Base-by-base conservation (phyloP, 2,329 filamentous ascomycete genomes). In the Escovopsis sp. region DNA sequence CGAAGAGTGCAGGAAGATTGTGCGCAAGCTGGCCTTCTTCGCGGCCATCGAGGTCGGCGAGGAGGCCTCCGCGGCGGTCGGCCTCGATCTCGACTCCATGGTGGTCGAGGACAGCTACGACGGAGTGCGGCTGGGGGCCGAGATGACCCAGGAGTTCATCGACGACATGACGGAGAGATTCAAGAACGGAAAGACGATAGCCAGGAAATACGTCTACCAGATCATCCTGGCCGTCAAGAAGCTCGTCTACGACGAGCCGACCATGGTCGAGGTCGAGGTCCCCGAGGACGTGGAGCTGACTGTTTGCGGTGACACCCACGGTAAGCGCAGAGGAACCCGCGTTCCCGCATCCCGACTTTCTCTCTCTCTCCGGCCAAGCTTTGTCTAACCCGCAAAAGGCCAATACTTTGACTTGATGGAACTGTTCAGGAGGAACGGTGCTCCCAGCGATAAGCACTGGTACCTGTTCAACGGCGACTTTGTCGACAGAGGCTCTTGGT, bases 401-500 rank as follows among this genome's bases (percentile, higher is more conserved):
- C 91, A 98, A 73, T 98, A 88, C 66, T 98, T 94, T 59, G 91
- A 98, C 61, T 72, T 98, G 35, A 80, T 98, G 68, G 85, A 98
- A 60, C 82, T 98, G 47, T 98, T 98, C 77, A 73, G 84, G 48
- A 73, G 91, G 43, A 95, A 94, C 53, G 91, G 91, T 35, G 75
- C 72, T 48, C 91, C 91, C 0, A 76, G 74, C 13, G 85, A 89
- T 47, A 85, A 83, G 57, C 87, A 96, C 59, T 84, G 80, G 60
- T 98, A 96, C 59, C 73, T 98, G 11, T 98, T 98, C 72, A 98
- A 98, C 60, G 91, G 91, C 49, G 91, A 98, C 64, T 98, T 98
- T 57, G 91, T 98, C 41, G 91, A 98, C 60, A 78, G 91, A 58
- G 91, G 91, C 25, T 95, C 87, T 32, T 98, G 91, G 91, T 96